Percentiles rank a stretch among this genome's conserved stretches.
Conservation (phyloP, 371 early-diverging fungal genomes). For the Mortierella sp. region DNA sequence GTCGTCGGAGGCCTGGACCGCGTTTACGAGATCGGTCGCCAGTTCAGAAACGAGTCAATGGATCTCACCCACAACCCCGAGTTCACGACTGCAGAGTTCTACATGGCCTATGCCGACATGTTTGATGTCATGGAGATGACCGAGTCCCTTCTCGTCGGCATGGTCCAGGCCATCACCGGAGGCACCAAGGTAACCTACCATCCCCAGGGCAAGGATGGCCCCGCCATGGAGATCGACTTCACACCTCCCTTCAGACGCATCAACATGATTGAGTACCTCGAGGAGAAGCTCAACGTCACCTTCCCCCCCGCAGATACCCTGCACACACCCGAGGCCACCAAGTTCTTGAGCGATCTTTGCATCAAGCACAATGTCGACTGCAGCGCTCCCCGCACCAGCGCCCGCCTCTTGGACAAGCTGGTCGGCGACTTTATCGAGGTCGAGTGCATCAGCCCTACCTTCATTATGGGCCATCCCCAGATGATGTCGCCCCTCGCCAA, state of each 20-base stretch:
- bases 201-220: slow-evolving; percentile 90
- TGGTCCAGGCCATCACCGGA: slow-evolving; percentile 94
- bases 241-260: slow-evolving; percentile 97
- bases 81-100: slow-evolving; percentile 99
- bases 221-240: slow-evolving; percentile 91
- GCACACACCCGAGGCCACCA: slow-evolving; percentile 83
- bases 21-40: slow-evolving; percentile 99
- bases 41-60: slow-evolving; percentile 99
- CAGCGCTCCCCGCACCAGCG: slow-evolving; percentile 94
- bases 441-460: slow-evolving; percentile 96
- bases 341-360: slow-evolving; percentile 93
- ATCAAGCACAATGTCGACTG: slow-evolving; percentile 94
- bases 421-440: slow-evolving; percentile 98
- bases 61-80: slow-evolving; percentile 99
- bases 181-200: slow-evolving; percentile 92
- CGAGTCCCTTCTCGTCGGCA: slow-evolving; percentile 91
- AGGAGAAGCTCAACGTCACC: slow-evolving; percentile 88
- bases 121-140: slow-evolving; percentile 97
- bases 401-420: slow-evolving; percentile 96
- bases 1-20: slow-evolving; percentile 99
- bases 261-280: slow-evolving; percentile 95
- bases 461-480: slow-evolving; percentile 98
- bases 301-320: slow-evolving; percentile 93
- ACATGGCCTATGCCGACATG: slow-evolving; percentile 99
- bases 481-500: slow-evolving; percentile 99